Evolutionary conservation across 176 grass and related monocot species (phyloP).

Genomic region (Oropetium thomaeum): DNA sequence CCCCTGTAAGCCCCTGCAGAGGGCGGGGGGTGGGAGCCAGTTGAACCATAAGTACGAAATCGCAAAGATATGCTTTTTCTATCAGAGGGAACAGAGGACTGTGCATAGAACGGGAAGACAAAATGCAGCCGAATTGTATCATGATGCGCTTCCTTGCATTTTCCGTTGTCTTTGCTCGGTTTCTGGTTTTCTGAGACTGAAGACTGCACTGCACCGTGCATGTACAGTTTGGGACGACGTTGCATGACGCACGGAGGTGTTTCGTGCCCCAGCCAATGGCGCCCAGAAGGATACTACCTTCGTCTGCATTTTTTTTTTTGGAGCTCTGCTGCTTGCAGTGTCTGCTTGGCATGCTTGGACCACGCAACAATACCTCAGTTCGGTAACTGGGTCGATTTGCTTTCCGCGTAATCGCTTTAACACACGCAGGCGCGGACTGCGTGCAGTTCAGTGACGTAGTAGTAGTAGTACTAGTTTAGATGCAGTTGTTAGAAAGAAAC

Average conservation of each 20-base stretch:
- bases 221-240: neutral
- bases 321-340: neutral
- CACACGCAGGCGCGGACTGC: neutral
- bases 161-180: neutral
- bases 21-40: neutral
- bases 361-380: neutral
- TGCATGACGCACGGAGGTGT: conserved; percentile 15
- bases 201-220: conserved; percentile 5
- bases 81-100: neutral
- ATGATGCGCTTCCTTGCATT: conserved; percentile 36
- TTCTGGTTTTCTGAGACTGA: conserved; percentile 38
- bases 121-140: conserved; percentile 33
- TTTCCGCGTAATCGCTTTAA: neutral
- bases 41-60: conserved; percentile 10
- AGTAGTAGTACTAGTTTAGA: neutral
- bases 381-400: neutral
- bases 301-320: neutral
- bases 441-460: neutral
- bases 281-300: neutral
- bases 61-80: neutral
- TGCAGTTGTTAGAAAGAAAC: neutral
- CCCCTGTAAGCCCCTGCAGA: neutral
- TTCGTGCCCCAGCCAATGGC: neutral
- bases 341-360: neutral
- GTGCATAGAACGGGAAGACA: conserved; percentile 18